A percentile compares a stretch with the other conserved stretches of the same genome.
phyloP scores from a whole-genome alignment of 176 grass and related monocot genomes.

The Stipa capillata region DNA sequence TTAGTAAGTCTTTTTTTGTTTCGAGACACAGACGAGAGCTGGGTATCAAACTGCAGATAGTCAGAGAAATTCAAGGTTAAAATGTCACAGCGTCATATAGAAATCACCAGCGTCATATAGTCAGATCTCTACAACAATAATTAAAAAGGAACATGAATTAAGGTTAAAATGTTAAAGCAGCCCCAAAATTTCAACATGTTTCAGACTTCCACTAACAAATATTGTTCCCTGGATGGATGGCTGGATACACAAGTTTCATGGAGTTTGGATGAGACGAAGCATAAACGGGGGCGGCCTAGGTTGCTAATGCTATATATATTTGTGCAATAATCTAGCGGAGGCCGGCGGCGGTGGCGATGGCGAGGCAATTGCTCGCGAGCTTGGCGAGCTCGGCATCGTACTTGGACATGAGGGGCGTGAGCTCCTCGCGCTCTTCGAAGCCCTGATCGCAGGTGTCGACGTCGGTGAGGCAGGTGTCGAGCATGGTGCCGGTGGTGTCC shows the following conservation, averaged over 20 bases:
- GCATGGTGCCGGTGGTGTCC: conserved; percentile 26
- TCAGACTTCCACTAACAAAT: background rate
- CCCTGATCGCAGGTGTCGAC: conserved; percentile 63
- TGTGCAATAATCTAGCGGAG: too few relatives aligned
- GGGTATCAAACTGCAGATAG: background rate
- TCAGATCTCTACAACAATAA: background rate
- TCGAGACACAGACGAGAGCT: too few relatives aligned
- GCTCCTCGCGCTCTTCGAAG: conserved; percentile 31
- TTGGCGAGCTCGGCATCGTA: conserved; percentile 39
- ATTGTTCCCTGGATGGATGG: background rate
- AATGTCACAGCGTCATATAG: background rate
- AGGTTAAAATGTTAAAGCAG: too few relatives aligned
- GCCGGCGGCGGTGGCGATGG: conserved; percentile 27
- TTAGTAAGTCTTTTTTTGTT: too few relatives aligned
- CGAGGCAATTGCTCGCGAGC: conserved; percentile 60
- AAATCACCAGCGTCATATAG: too few relatives aligned
- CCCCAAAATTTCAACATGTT: background rate
- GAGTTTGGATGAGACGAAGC: too few relatives aligned
- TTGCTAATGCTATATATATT: too few relatives aligned
- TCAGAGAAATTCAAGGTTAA: too few relatives aligned
- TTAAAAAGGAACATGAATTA: background rate
- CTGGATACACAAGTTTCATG: too few relatives aligned
- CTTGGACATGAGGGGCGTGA: conserved; percentile 24
- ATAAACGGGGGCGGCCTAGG: too few relatives aligned
- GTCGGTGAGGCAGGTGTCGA: conserved; percentile 36